Evolutionary conservation across 345 rosid species (phyloP).

Genomic region (Noccaea bulbosa): DNA sequence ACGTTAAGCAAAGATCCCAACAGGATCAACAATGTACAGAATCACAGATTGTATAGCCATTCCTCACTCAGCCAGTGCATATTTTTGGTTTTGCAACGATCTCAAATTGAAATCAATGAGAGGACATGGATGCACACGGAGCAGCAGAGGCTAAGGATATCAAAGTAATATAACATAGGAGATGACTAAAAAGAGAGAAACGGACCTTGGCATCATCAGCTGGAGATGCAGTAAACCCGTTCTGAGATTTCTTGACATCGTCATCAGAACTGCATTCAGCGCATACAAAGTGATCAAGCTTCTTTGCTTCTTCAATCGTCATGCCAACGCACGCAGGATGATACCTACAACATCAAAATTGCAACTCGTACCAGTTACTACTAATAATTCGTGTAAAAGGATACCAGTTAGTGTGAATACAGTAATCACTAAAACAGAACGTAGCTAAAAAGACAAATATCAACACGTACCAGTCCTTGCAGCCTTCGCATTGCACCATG

Average conservation of each 20-base stretch:
- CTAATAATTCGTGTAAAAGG: conserved; percentile 22
- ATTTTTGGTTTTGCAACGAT: neutral
- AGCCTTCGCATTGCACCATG: conserved; percentile 88
- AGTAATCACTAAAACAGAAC: neutral
- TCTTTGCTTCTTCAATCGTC: conserved; percentile 86
- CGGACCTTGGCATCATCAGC: conserved; percentile 65
- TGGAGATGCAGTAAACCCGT: conserved; percentile 55
- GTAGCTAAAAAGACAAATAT: neutral
- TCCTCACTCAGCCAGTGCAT: conserved; percentile 5
- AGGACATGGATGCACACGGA: conserved; percentile 14
- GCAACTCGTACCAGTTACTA: conserved; percentile 21
- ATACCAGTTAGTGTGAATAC: neutral
- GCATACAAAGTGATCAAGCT: conserved; percentile 74
- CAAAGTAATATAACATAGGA: neutral
- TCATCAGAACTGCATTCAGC: conserved; percentile 72
- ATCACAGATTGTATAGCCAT: conserved; percentile 13
- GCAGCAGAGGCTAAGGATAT: conserved; percentile 13
- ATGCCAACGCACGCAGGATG: conserved; percentile 87
- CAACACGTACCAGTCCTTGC: conserved; percentile 77
- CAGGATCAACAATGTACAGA: neutral
- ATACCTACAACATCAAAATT: conserved; percentile 56
- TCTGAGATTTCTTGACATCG: conserved; percentile 61
- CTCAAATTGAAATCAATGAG: conserved; percentile 23
- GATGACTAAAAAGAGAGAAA: conserved; percentile 14
- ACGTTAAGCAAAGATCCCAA: conserved; percentile 13